Evolutionary conservation across 352 stramenopile species (phyloP), one percentile per base, ranked within the genome.

Genomic region (Globisporangium canariense): DNA sequence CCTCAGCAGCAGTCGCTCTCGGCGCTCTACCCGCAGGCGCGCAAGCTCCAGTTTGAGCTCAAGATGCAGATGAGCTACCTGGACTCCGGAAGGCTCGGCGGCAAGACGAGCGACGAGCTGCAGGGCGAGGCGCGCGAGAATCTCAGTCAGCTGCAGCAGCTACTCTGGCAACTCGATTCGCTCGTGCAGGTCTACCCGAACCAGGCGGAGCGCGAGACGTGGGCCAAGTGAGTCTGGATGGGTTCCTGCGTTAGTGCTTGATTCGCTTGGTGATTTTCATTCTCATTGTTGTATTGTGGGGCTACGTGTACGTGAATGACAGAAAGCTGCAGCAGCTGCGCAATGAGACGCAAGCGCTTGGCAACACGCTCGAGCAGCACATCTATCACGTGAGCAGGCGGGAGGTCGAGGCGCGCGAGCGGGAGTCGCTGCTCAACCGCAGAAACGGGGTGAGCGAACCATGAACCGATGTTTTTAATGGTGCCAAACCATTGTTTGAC

Each of bases 61-160:
- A 94, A 94, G 76, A 93, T 91, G 81, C 86, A 94, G 72, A 84
- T 94, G 66, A 90, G 79, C 65, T 94, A 93, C 69, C 53, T 94
- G 50, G 86, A 94, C 62, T 87, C 81, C 6, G 77, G 79, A 0
- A 77, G 74, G 34, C 78, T 67, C 28, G 78, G 78, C 43, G 77
- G 74, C 51, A 77, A 75, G 47, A 82, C 71, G n/a, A 69, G 80
- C 61, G 71, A 76, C 5, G 83, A 89, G 68, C 67, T 91, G 47
- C 84, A 93, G 69, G 71, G 41, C 11, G 82, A 94, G 43, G 78
- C 86, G 28, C 80, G 86, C 20, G 75, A 66, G 61, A 94, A 93
- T 53, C 72, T 92, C n/a, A 89, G 67, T 51, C 66, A 74, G 16
- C 72, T 94, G 54, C 75, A 92, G 70, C 79, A 90, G 67, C 66